Base-by-base conservation (phyloP, 495 filamentous ascomycete species). In the Penicillium paxilli region DNA sequence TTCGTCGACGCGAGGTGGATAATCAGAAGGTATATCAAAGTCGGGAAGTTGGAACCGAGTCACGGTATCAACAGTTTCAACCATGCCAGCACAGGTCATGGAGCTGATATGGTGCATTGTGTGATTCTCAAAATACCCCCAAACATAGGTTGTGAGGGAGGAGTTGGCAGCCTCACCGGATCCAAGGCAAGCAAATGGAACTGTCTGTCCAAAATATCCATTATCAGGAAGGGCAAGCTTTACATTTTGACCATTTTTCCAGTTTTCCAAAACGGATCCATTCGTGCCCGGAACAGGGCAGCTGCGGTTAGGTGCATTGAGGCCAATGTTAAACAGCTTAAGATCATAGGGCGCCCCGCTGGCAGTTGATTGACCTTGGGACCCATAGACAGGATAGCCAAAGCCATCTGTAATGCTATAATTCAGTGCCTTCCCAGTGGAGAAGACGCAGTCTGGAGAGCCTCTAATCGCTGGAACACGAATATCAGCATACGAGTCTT, bases 1-100 rank as follows among this genome's bases (percentile, higher is more conserved):
- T 38, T 56, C 54, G 33, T 51, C 47, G 2, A 47, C 28, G 3
- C 26, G 24, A 6, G 54, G 54, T 11, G 54, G 54, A 25, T 45
- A 4, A 3, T 16, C 28, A 0, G n/a, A n/a, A 10, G 38, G 23
- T 19, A 56, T 56, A 16, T 26, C 24, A 19, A 56, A 45, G 19
- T 21, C 32, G 12, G 54, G 54, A 9, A 56, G 12, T n/a, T 26
- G 14, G 22, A 56, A 45, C 1, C 54, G 47, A 20, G 40, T 40
- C 6, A 35, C n/a, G 5, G 47, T 41, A 46, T 56, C 40, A 11
- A 56, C 47, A 4, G 23, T 30, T 25, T 56, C 54, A 5, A 40
- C 38, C 5, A 24, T 44, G 4, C 49, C 54, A 4, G 12, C 26
- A 37, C 54, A 56, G 6, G 46, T 37, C 28, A 56, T 25, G 4